Evolutionary conservation across 352 stramenopile species (phyloP).

Genomic region (Phytophthora cactorum): DNA sequence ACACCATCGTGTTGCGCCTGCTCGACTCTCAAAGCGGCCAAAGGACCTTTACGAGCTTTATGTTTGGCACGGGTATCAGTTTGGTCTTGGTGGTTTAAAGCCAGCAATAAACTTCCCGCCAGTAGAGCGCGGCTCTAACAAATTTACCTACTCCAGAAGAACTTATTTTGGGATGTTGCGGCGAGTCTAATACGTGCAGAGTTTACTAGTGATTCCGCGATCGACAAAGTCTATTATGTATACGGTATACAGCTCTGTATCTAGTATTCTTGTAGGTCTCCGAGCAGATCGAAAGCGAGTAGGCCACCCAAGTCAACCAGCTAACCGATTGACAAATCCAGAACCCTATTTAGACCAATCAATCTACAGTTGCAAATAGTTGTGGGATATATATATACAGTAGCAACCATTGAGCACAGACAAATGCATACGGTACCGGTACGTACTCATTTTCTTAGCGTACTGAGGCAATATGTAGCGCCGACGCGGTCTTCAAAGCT

Average conservation of each 20-base stretch:
- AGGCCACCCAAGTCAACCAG: neutral
- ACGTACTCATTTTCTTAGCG: no score
- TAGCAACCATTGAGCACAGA: no score
- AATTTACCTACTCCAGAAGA: neutral
- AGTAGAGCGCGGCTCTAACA: neutral
- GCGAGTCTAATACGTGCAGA: neutral
- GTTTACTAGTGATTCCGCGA: neutral
- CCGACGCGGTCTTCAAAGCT: no score
- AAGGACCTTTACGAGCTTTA: constrained; percentile 1
- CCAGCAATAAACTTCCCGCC: neutral
- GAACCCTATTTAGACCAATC: no score
- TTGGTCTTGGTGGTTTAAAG: neutral
- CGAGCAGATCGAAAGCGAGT: neutral
- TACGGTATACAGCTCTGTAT: neutral
- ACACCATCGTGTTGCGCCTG: neutral
- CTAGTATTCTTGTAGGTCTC: neutral
- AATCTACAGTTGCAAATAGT: no score
- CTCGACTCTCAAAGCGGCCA: neutral
- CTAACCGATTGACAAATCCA: no score
- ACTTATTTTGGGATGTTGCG: neutral
- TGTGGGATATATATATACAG: no score
- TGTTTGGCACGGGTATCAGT: neutral
- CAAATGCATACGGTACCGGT: no score
- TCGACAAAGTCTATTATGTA: neutral
- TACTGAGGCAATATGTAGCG: no score